Conservation (phyloP, 2,329 filamentous ascomycete species). For the Penicillium sp. region DNA sequence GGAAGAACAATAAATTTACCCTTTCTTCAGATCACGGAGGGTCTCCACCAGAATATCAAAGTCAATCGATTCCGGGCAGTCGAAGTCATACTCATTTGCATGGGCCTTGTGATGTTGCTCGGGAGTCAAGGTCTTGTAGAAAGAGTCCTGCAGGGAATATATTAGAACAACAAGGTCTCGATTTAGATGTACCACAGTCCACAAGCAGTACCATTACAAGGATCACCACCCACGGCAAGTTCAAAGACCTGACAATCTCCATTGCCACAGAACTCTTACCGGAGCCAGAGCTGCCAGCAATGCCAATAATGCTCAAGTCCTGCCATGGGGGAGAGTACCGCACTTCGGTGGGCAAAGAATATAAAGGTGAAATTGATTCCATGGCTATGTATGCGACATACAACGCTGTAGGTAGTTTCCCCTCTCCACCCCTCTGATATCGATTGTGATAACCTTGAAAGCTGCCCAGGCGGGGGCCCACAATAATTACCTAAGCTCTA, state of each 20-base stretch:
- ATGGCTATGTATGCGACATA: conserved; percentile 22
- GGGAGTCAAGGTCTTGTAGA: conserved; percentile 84
- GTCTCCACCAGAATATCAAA: conserved; percentile 84
- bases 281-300: conserved; percentile 92
- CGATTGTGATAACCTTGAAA: not conserved
- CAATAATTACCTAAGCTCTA: conserved; percentile 3
- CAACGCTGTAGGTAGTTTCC: not conserved
- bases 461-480: not conserved
- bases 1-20: conserved; percentile 56
- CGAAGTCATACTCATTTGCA: conserved; percentile 91
- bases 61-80: conserved; percentile 89
- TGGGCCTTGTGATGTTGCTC: conserved; percentile 81
- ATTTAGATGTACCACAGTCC: not conserved
- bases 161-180: conserved; percentile 1
- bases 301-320: conserved; percentile 92
- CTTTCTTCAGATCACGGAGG: conserved; percentile 81
- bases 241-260: conserved; percentile 84
- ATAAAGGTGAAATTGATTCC: conserved; percentile 42
- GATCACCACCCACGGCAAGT: conserved; percentile 96
- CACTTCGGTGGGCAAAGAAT: conserved; percentile 46
- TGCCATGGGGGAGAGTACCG: conserved; percentile 95
- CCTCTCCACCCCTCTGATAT: conserved; percentile 5
- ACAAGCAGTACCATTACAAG: conserved; percentile 75
- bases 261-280: conserved; percentile 92
- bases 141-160: conserved; percentile 70